Base-by-base conservation (phyloP, 345 rosid species). In the Eucalyptus brandiana region DNA sequence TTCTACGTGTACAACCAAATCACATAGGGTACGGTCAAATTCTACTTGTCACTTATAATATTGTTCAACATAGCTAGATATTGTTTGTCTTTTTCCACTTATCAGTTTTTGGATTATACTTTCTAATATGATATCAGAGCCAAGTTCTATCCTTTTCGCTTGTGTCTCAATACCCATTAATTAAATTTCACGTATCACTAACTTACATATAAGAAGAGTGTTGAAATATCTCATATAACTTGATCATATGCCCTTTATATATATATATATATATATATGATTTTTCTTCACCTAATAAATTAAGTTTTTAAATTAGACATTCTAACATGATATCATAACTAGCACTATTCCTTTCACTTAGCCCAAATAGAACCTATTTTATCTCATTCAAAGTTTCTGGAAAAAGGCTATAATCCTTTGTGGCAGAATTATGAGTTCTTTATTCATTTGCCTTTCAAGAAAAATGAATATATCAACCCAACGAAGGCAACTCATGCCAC, bases 141-240 rank as follows among this genome's bases (percentile, higher is more conserved):
- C 17, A 28, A 3, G 18, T 62, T 18, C 1, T 30, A 6, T 62
- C 32, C 7, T 6, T 60, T 60, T 28, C 0, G 2, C 69, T 0
- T 28, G 17, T 60, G 4, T 60, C 16, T 60, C 34, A 1, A 13
- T 3, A 6, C 4, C 32, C 32, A 3, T 62, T 28, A 62, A 28
- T 30, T 8, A 28, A 30, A 62, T 62, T 62, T 62, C 4, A 14
- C 9, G 0, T 62, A 30, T 13, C 17, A 62, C 34, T 7, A 4
- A 30, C 17, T 62, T 62, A 13, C 32, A 62, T 32, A 62, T 13
- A 30, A 62, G 69, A 62, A 28, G 18, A 14, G 34, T 30, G 17
- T 62, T 62, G 32, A 62, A 62, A 62, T 30, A 62, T 30, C 9
- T 28, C 16, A 6, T 30, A 62, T 30, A 0, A 12, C 69, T 62